These are phyloP conservation scores for Limtongia smithiae DNA, from an alignment of 805 yeast species.

Conservation along the genomic window DNA sequence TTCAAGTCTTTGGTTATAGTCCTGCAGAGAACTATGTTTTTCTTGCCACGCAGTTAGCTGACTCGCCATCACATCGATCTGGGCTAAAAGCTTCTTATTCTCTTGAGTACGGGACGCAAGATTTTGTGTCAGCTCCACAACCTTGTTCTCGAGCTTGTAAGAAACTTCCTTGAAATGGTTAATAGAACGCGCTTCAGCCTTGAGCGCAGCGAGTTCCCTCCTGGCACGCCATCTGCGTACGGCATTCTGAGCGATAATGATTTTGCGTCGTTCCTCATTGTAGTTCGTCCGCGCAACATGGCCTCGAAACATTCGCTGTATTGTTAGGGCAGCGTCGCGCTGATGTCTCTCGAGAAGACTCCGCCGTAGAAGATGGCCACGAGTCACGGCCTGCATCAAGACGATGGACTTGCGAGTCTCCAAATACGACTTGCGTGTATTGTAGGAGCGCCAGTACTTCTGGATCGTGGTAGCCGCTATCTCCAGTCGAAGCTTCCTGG, in stretches of 20 bases:
- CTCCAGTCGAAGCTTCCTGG: conserved; percentile 48
- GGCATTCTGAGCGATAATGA: conserved; percentile 71
- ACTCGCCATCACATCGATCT: conserved; percentile 46
- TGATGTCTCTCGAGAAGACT: conserved; percentile 49
- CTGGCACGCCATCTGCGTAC: conserved; percentile 74
- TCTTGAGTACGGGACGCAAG: conserved; percentile 76
- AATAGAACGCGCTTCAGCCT: conserved; percentile 87
- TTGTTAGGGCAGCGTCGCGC: conserved; percentile 59
- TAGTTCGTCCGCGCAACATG: conserved; percentile 55
- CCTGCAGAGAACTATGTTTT: conserved; percentile 32
- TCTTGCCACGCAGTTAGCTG: conserved; percentile 35
- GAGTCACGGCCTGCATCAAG: conserved; percentile 54
- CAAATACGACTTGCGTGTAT: conserved; percentile 51
- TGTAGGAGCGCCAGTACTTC: conserved; percentile 47
- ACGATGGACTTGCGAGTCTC: conserved; percentile 52
- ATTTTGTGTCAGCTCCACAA: conserved; percentile 88
- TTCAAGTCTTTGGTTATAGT: conserved; percentile 32
- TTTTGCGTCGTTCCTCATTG: conserved; percentile 48
- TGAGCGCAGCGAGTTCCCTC: conserved; percentile 58
- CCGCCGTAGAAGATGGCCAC: conserved; percentile 51
- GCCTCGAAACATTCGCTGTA: conserved; percentile 76
- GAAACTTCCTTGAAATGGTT: conserved; percentile 87
- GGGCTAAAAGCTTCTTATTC: conserved; percentile 64
- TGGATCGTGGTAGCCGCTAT: conserved; percentile 71
- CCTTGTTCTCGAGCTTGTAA: conserved; percentile 91